Percentiles rank a stretch among this genome's conserved stretches.
Evolutionary conservation across 2,329 filamentous ascomycete species (phyloP).

Genomic region (Lasiodiplodia theobromae): DNA sequence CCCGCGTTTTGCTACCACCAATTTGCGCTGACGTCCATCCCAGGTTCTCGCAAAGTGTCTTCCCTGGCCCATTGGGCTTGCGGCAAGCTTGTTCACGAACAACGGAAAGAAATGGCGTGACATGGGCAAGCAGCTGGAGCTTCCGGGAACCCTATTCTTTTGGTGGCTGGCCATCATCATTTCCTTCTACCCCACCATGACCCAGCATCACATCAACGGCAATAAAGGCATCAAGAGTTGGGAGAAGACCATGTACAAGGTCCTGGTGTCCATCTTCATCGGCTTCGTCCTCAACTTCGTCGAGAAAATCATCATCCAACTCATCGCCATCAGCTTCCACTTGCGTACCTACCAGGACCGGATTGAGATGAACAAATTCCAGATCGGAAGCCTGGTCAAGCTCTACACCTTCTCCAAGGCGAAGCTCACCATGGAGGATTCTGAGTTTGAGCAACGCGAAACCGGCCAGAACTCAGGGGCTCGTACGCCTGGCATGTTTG

Average conservation of each 20-base stretch:
- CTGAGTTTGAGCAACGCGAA: constrained; percentile 73
- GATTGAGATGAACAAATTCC: constrained; percentile 91
- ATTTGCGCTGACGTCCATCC: constrained; percentile 22
- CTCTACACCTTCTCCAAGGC: constrained; percentile 70
- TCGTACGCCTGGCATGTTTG: constrained; percentile 75
- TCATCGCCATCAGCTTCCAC: constrained; percentile 94
- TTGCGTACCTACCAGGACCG: constrained; percentile 87
- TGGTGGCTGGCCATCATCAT: constrained; percentile 90
- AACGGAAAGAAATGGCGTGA: constrained; percentile 94
- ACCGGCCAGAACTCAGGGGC: constrained; percentile 62
- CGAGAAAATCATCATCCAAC: constrained; percentile 93
- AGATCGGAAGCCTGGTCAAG: constrained; percentile 74
- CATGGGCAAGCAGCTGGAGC: constrained; percentile 82
- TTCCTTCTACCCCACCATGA: constrained; percentile 85
- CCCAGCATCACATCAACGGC: constrained; percentile 66
- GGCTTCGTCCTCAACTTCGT: constrained; percentile 80
- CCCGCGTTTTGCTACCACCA: not conserved
- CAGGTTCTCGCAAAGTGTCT: constrained; percentile 69
- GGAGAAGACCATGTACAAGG: constrained; percentile 82
- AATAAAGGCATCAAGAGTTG: constrained; percentile 64
- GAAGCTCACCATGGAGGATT: constrained; percentile 73
- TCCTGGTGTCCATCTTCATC: constrained; percentile 86
- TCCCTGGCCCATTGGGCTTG: constrained; percentile 65
- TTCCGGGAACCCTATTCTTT: constrained; percentile 85
- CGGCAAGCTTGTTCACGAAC: constrained; percentile 81